Evolutionary conservation across 257 asterid genomes (phyloP).

Genomic region (Solanum sitiens): DNA sequence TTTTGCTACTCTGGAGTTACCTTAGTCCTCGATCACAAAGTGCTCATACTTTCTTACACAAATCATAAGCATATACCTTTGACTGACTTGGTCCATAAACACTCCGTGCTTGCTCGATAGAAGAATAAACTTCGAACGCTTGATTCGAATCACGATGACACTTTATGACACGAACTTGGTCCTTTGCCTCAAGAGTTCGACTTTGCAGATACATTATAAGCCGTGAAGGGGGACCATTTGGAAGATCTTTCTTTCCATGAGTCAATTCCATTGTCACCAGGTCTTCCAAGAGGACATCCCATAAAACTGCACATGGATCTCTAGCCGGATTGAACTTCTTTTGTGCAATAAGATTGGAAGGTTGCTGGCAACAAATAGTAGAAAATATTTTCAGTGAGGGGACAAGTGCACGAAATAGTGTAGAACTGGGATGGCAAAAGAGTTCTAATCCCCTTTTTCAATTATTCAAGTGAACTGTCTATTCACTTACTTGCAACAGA

Average conservation of each 20-base stretch:
- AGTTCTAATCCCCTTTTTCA: not conserved
- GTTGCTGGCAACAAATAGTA: constrained; percentile 56
- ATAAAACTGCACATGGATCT: constrained; percentile 89
- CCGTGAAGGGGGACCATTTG: constrained; percentile 72
- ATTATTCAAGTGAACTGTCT: not conserved
- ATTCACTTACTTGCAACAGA: constrained; percentile 65
- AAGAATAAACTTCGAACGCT: constrained; percentile 70
- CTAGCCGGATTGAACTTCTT: constrained; percentile 85
- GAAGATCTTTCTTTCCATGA: constrained; percentile 81
- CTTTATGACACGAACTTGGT: constrained; percentile 66
- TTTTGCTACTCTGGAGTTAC: not conserved
- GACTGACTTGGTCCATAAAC: constrained; percentile 53
- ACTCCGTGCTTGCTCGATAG: constrained; percentile 74
- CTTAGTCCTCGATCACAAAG: not conserved
- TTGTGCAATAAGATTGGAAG: constrained; percentile 80
- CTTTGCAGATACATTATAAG: constrained; percentile 56
- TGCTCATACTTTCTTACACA: not conserved
- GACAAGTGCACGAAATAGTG: not conserved
- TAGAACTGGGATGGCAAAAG: not conserved
- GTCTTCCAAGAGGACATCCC: constrained; percentile 94
- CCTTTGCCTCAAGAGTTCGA: constrained; percentile 64
- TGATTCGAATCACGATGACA: constrained; percentile 68
- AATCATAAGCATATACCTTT: constrained; percentile 34
- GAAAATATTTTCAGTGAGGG: not conserved
- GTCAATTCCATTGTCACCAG: constrained; percentile 67